Conservation (phyloP, 768 basidiomycete genomes). For the Tulasnella sp. region DNA sequence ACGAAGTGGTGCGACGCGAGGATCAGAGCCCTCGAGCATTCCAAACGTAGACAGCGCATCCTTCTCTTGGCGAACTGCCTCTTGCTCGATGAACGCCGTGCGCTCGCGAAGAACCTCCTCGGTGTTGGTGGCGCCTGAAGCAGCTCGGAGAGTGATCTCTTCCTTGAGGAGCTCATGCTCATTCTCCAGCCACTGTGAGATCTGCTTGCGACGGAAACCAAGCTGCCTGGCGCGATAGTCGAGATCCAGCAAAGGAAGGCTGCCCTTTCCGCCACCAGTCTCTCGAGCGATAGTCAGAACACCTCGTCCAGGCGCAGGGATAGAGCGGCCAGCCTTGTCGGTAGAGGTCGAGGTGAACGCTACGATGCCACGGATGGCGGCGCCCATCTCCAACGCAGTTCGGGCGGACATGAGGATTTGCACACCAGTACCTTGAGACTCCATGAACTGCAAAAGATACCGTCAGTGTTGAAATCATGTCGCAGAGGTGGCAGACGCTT, state of each 20-base stretch:
- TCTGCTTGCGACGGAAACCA: slow-evolving; percentile 88
- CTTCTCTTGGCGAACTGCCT: slow-evolving; percentile 85
- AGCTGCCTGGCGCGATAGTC: slow-evolving; percentile 90
- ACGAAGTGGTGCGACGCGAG: slow-evolving; percentile 80
- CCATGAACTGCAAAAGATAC: slow-evolving; percentile 65
- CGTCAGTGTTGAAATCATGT: neutral
- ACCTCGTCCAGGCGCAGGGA: slow-evolving; percentile 94
- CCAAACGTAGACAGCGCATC: slow-evolving; percentile 90
- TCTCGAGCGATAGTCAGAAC: slow-evolving; percentile 83
- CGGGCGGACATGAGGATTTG: slow-evolving; percentile 96
- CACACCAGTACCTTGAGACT: slow-evolving; percentile 91
- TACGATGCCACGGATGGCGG: slow-evolving; percentile 85
- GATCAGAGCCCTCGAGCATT: slow-evolving; percentile 84
- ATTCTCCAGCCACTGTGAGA: slow-evolving; percentile 86
- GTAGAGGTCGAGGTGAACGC: slow-evolving; percentile 95
- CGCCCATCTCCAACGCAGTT: slow-evolving; percentile 89
- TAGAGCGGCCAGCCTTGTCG: slow-evolving; percentile 96
- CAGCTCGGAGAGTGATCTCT: slow-evolving; percentile 56
- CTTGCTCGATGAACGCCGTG: slow-evolving; percentile 76
- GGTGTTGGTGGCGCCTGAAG: slow-evolving; percentile 37
- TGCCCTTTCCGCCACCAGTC: slow-evolving; percentile 62
- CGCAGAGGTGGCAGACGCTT: slow-evolving; percentile 23
- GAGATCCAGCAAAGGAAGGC: slow-evolving; percentile 65
- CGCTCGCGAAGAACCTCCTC: slow-evolving; percentile 66
- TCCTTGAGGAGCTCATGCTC: slow-evolving; percentile 77